Conservation (phyloP, 495 filamentous ascomycete species). For the Copromyces sp. region DNA sequence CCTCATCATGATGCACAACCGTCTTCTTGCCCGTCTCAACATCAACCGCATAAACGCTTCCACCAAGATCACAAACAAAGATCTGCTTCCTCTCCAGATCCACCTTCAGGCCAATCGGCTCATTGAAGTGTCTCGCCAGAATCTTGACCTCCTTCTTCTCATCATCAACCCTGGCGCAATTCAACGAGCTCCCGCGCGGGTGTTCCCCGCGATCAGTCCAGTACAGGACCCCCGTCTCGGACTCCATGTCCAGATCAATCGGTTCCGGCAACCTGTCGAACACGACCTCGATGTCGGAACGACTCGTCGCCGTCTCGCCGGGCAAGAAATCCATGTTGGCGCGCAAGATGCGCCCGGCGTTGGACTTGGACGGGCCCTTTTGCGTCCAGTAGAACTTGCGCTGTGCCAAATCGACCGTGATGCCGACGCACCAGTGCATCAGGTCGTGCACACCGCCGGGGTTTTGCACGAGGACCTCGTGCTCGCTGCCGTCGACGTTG, state of each 20-base stretch:
- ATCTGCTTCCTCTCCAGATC: slow-evolving; percentile 23
- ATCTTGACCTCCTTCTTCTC: slow-evolving; percentile 4
- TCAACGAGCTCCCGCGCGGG: slow-evolving; percentile 37
- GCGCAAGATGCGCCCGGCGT: slow-evolving; percentile 37
- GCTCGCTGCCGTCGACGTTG: slow-evolving; percentile 34
- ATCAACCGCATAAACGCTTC: slow-evolving; percentile 31
- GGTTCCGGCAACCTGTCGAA: slow-evolving; percentile 40
- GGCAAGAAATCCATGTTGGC: slow-evolving; percentile 23
- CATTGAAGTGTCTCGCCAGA: slow-evolving; percentile 32
- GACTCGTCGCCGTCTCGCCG: slow-evolving; percentile 3
- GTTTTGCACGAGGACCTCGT: slow-evolving; percentile 30
- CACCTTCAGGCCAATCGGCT: slow-evolving; percentile 39
- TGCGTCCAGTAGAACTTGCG: slow-evolving; percentile 47
- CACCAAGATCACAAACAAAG: slow-evolving; percentile 35
- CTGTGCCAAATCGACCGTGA: slow-evolving; percentile 26
- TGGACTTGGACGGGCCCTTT: slow-evolving; percentile 39
- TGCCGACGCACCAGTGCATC: slow-evolving; percentile 43
- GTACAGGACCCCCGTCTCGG: slow-evolving; percentile 28
- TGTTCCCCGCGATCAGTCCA: slow-evolving; percentile 49
- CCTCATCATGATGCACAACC: slow-evolving; percentile 1
- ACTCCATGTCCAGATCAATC: slow-evolving; percentile 45
- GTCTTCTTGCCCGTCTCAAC: slow-evolving; percentile 27
- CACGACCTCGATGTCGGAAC: slow-evolving; percentile 33
- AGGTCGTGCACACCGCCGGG: slow-evolving; percentile 15
- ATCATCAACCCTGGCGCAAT: slow-evolving; percentile 8